Base-by-base conservation (phyloP, 106 monocot species). In the Cymbidium sinense region DNA sequence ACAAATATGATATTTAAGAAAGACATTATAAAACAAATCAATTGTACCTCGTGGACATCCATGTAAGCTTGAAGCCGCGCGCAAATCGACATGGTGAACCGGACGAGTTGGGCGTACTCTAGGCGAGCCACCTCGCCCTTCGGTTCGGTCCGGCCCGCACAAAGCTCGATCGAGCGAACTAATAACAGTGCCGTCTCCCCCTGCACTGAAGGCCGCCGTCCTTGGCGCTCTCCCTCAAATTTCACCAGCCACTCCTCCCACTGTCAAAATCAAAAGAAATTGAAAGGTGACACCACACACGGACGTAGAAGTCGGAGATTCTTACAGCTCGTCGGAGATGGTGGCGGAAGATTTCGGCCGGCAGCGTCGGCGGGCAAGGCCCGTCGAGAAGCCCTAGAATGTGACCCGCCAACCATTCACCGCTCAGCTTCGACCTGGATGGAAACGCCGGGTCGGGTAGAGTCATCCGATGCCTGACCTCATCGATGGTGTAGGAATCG, bases 161-260 rank as follows among this genome's bases (percentile, higher is more conserved):
- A 87, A 0, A 79, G 12, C 67, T 90, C 90, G 11, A 90, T 27
- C 3, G 83, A 80, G 12, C 76, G 78, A 20, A 78, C 73, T 18
- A 87, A 36, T 33, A 90, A 51, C 70, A 79, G 23, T 4, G 75
- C 82, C 1, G 75, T 76, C 17, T 43, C 77, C 12, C 52, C 77
- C 27, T 43, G 29, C 28, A 11, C 65, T 23, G 20, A 47, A 19
- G 11, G 11, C 25, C 29, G 29, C 70, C 17, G 20, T 4, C 2
- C 27, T 9, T 44, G 23, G 34, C 7, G 29, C 27, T 27, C 71
- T 7, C 36, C 70, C 9, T 50, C 39, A 81, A 75, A 79, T 6
- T 47, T 70, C 64, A 70, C 6, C 35, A 85, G 33, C 85, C 87
- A 87, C 11, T 90, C 85, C 18, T 73, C 83, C 90, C 87, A 85